Percentiles rank a stretch among this genome's conserved stretches.
phyloP scores from a whole-genome alignment of 345 rosid species.

The Syzygium aromaticum region DNA sequence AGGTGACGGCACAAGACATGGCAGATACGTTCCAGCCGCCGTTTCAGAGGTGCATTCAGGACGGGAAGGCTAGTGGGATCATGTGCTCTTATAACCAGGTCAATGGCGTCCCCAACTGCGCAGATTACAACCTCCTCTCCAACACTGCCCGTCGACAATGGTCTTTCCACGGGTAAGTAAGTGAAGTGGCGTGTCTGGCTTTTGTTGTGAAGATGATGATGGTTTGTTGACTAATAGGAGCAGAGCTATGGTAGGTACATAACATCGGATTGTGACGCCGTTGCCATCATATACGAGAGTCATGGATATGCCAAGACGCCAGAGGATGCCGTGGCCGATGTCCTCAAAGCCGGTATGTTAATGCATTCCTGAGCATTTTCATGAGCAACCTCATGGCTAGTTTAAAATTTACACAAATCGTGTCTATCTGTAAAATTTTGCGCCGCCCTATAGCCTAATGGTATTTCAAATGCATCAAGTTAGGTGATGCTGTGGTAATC shows the following conservation, averaged over 20 bases:
- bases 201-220: neutral
- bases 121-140: conserved; percentile 52
- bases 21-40: conserved; percentile 90
- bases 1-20: conserved; percentile 69
- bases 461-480: neutral
- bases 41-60: conserved; percentile 51
- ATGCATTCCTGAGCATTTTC: neutral
- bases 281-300: conserved; percentile 47
- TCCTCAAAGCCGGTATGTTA: conserved; percentile 64
- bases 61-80: conserved; percentile 68
- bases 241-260: conserved; percentile 45
- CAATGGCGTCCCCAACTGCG: conserved; percentile 75
- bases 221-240: neutral
- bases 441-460: neutral
- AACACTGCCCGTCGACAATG: conserved; percentile 56
- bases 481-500: neutral
- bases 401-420: neutral
- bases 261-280: conserved; percentile 87
- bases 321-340: conserved; percentile 77
- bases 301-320: conserved; percentile 67
- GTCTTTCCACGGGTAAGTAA: conserved; percentile 61
- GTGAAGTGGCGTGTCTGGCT: neutral
- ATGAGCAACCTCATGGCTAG: neutral
- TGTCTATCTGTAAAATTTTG: neutral
- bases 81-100: conserved; percentile 85